Conservation (phyloP, 441 rosid genomes). For the Melastoma candidum region DNA sequence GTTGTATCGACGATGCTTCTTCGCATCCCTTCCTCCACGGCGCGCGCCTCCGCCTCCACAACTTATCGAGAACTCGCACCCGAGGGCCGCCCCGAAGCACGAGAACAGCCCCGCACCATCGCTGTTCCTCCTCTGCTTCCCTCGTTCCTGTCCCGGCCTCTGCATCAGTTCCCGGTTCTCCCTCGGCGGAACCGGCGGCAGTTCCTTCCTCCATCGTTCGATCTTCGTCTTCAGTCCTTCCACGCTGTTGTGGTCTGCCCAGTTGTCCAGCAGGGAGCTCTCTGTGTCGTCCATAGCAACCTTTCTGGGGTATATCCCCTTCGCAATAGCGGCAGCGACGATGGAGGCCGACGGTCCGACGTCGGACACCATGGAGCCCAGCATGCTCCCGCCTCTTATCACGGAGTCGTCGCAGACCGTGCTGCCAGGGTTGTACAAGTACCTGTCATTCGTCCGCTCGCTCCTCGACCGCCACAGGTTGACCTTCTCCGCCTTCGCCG, state of each 20-base stretch:
- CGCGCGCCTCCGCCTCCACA: constrained; percentile 41
- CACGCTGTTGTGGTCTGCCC: constrained; percentile 35
- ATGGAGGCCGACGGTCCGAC: constrained; percentile 92
- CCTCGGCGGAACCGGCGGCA: constrained; percentile 22
- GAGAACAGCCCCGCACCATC: constrained; percentile 50
- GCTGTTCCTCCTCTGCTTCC: constrained; percentile 16
- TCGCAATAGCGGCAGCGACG: constrained; percentile 89
- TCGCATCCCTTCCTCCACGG: constrained; percentile 10
- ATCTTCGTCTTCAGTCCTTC: constrained; percentile 59
- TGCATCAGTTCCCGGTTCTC: constrained; percentile 9
- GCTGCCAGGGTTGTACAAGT: constrained; percentile 9
- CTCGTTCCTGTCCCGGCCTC: constrained; percentile 14
- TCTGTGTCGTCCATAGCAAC: constrained; percentile 21
- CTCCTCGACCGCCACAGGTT: constrained; percentile 50
- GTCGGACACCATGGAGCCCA: constrained; percentile 52
- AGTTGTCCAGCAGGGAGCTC: constrained; percentile 37
- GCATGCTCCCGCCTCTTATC: constrained; percentile 36
- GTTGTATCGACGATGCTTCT: constrained; percentile 4
- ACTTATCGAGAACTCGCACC: constrained; percentile 70
- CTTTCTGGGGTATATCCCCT: constrained; percentile 43
- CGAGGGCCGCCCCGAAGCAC: constrained; percentile 65
- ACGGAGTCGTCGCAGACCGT: constrained; percentile 11
- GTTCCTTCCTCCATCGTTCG: constrained; percentile 62
- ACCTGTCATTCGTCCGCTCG: constrained; percentile 32
- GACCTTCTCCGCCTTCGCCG: constrained; percentile 2